Evolutionary conservation across 2,329 filamentous ascomycete genomes (phyloP), one percentile per base, ranked within the genome.

Genomic region (Fusarium poae): DNA sequence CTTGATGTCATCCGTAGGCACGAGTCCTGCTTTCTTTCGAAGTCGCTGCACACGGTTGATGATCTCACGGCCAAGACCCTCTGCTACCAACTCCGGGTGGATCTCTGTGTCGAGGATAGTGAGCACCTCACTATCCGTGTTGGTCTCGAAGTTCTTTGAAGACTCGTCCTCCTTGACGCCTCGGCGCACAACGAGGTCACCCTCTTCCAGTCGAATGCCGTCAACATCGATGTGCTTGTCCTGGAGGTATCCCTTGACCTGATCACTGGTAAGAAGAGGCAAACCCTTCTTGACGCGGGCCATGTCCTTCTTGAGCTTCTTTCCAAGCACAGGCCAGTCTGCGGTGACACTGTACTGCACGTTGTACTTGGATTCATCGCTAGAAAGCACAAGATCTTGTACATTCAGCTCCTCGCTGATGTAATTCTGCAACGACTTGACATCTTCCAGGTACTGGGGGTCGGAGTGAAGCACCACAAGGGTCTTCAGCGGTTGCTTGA

Each of bases 271-370:
- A 49, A 99, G 83, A 39, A 82, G 85, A 8, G 94, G 94, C 45
- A 99, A 83, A 3, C 92, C 94, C 82, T 95, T 97, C 84, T 97
- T 97, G 72, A 98, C 94, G 77, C 91, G 93, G 70, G 90, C 89
- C 70, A 94, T 92, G 75, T 97, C 94, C 81, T 97, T 97, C 86
- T 97, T 97, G 72, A 98, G 86, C 83, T 98, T 98, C 87, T 97
- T 97, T 70, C 96, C 96, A 18, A 99, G 86, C 3, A 92, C 91
- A 16, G 96, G 94, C 91, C 96, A 97, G 79, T 99, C 96, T 10
- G 94, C 94, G 39, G 88, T 89, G 18, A 95, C 93, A 65, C 92
- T 93, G 82, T 97, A 97, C 77, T 96, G 91, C 45, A 99, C 94
- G 56, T 94, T 92, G 82, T 97, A 97, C 78, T 91, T 92, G 57